phyloP scores from a whole-genome alignment of 2,329 filamentous ascomycete genomes.

The Gaeumannomyces tritici region DNA sequence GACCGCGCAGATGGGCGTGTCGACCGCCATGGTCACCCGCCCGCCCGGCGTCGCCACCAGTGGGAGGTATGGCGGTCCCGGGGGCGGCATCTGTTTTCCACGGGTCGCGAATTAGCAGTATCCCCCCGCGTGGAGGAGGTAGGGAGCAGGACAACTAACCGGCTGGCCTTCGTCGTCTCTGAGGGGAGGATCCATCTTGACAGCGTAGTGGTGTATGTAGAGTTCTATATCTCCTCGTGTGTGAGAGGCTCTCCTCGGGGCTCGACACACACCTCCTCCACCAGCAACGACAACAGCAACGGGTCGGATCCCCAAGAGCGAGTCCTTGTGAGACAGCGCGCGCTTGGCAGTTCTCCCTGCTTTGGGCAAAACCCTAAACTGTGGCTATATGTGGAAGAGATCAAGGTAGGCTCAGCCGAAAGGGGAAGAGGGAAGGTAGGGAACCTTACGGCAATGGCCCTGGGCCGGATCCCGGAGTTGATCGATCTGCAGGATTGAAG shows the following conservation, averaged over 20 bases:
- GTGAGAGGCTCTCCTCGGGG: too few species aligned
- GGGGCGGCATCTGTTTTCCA: background rate
- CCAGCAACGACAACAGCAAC: background rate
- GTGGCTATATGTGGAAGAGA: background rate
- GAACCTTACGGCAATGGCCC: background rate
- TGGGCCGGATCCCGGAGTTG: background rate
- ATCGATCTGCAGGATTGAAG: background rate
- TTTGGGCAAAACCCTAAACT: background rate
- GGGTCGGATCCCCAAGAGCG: background rate
- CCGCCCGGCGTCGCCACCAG: conserved; percentile 44
- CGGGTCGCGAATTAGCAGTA: background rate
- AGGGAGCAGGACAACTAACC: background rate
- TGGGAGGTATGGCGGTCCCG: conserved; percentile 29
- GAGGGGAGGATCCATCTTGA: background rate
- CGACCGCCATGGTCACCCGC: conserved; percentile 43
- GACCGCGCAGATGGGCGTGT: conserved; percentile 55
- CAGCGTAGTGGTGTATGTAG: background rate
- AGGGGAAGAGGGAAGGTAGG: background rate
- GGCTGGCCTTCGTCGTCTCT: background rate
- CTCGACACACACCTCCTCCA: too few species aligned
- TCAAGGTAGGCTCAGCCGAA: background rate
- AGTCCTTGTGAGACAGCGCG: background rate
- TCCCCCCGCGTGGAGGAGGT: background rate
- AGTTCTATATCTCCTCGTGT: background rate
- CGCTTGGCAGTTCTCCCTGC: background rate